Conservation (phyloP, 2,329 filamentous ascomycete species). For the Cordyceps cicadae region DNA sequence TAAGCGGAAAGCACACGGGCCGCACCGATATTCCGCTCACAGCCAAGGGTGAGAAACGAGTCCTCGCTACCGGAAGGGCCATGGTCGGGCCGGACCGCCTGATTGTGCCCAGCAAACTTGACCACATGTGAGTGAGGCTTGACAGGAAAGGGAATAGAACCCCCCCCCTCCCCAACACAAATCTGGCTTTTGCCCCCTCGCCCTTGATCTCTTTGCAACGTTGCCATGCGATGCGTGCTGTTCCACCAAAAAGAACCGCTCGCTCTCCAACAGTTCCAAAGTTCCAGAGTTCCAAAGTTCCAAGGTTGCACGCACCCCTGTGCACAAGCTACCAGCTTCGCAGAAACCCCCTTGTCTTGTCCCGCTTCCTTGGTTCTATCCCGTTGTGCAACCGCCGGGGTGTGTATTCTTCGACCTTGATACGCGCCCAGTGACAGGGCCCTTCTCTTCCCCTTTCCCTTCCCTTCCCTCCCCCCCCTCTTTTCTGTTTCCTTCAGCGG, state of each 20-base stretch:
- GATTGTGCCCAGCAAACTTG: constrained; percentile 73
- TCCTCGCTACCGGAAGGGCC: constrained; percentile 69
- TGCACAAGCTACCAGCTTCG: background rate
- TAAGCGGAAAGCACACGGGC: constrained; percentile 78
- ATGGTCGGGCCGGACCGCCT: constrained; percentile 76
- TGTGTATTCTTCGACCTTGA: background rate
- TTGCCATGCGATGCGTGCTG: background rate
- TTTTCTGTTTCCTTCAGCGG: background rate
- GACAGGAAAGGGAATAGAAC: background rate
- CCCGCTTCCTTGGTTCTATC: background rate
- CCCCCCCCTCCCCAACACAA: too few species aligned
- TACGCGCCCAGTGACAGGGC: background rate
- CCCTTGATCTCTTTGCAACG: background rate
- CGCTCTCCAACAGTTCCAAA: background rate
- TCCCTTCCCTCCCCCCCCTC: too few species aligned
- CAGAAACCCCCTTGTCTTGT: background rate
- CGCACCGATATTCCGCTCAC: constrained; percentile 82
- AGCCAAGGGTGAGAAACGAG: constrained; percentile 66
- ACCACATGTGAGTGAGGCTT: constrained; percentile 63
- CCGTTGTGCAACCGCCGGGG: background rate
- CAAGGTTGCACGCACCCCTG: background rate
- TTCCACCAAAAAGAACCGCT: background rate
- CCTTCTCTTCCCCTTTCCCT: background rate
- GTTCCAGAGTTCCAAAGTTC: too few species aligned
- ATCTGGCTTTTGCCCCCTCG: too few species aligned